Base-by-base conservation (phyloP, 352 stramenopile genomes). In the Phytophthora idaei region DNA sequence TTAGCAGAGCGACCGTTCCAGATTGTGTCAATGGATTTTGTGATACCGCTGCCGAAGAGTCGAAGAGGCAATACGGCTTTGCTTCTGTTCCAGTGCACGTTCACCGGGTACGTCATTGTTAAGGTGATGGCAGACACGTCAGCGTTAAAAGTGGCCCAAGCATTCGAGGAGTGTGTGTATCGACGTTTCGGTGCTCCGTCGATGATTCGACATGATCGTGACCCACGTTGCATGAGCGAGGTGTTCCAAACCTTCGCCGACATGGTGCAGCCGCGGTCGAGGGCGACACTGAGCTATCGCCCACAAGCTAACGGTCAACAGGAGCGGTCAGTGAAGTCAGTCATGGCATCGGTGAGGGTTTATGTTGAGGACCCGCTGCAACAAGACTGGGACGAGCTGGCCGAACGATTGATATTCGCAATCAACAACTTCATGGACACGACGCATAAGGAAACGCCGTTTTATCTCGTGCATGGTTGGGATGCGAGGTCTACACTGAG, bases 21-120 rank as follows among this genome's bases (percentile, higher is more conserved):
- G 42, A 29, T 48, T 28, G 42, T 48, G 7, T 29, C 17, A 1
- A 48, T 48, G 17, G 49, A 54, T 15, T 54, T 59, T 28, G 48
- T 53, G 25, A 49, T 49, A 39, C n/a, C 21, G 1, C 27, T 49
- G 27, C 21, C 47, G 5, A 55, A 44, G 31, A 15, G 11, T 31
- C 48, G 31, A 4, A 29, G 48, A n/a, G 48, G n/a, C 2, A 55
- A 55, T 4, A 44, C 48, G 5, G 48, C 48, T 14, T 15, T 55
- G 7, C 14, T 45, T 12, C 0, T 42, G 48, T 44, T 55, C n/a
- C 48, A 55, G 15, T 45, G 32, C 32, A 29, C 32, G 21, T 50
- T 34, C 25, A 34, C 25, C 6, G 25, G 25, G 14, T 55, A 5
- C 31, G 39, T 45, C 7, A 45, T 55, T 6, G 29, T 12, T 0